Evolutionary conservation across 768 basidiomycete species (phyloP).

Genomic region (Boletales sp.): DNA sequence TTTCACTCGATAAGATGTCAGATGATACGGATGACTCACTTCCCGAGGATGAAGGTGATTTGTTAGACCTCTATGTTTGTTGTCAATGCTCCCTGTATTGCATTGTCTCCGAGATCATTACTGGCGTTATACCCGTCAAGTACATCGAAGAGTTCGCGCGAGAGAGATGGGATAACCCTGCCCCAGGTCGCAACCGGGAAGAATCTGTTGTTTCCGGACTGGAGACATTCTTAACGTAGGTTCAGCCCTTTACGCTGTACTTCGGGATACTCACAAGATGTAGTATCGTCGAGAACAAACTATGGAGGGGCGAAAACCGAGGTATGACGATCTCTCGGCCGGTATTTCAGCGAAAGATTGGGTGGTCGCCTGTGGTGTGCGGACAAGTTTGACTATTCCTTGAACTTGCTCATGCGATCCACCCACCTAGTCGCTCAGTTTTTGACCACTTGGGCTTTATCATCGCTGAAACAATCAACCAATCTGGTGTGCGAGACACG

Average conservation of each 20-base stretch:
- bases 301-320: slow-evolving; percentile 69
- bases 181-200: slow-evolving; percentile 50
- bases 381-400: slow-evolving; percentile 21
- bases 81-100: slow-evolving; percentile 81
- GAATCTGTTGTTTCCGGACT: slow-evolving; percentile 52
- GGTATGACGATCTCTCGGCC: slow-evolving; percentile 49
- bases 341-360: slow-evolving; percentile 61
- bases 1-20: slow-evolving; percentile 18
- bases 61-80: slow-evolving; percentile 78
- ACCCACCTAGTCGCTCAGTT: slow-evolving; percentile 33
- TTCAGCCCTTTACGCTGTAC: slow-evolving; percentile 7
- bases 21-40: slow-evolving; percentile 32
- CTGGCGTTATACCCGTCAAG: slow-evolving; percentile 66
- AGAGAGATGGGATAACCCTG: slow-evolving; percentile 60
- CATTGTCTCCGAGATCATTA: slow-evolving; percentile 64
- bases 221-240: slow-evolving; percentile 68
- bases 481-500: slow-evolving; percentile 34
- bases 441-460: slow-evolving; percentile 42
- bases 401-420: slow-evolving; percentile 8
- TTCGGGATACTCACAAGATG: slow-evolving; percentile 1
- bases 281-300: slow-evolving; percentile 71
- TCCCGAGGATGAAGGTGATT: slow-evolving; percentile 42
- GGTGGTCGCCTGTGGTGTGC: slow-evolving; percentile 61
- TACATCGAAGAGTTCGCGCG: slow-evolving; percentile 59
- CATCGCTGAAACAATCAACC: slow-evolving; percentile 16